Evolutionary conservation across 805 yeast species (phyloP).

Genomic region (Metschnikowia lunata): DNA sequence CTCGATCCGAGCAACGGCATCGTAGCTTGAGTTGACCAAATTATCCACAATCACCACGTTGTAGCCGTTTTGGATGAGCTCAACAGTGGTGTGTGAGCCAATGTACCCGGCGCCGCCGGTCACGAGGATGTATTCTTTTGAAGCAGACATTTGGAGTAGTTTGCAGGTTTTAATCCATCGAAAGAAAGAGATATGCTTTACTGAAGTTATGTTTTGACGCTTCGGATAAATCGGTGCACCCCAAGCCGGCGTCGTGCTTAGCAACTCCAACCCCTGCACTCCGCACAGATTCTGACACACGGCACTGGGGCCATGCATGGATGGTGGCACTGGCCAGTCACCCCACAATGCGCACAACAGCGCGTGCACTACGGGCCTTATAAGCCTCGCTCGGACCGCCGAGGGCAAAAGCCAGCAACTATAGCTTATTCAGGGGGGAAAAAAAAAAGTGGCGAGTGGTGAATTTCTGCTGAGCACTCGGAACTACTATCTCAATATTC

Average conservation of each 20-base stretch:
- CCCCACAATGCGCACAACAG: no score
- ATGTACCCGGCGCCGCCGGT: slow-evolving; percentile 89
- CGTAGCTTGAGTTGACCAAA: slow-evolving; percentile 60
- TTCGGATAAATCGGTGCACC: background rate
- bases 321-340: no score
- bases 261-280: background rate
- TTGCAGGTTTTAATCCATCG: background rate
- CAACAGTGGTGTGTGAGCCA: slow-evolving; percentile 76
- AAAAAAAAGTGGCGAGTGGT: no score
- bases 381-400: no score
- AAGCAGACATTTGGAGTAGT: slow-evolving; percentile 2
- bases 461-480: no score
- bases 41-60: slow-evolving; percentile 73
- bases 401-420: no score
- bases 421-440: no score
- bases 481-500: no score
- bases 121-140: slow-evolving; percentile 47
- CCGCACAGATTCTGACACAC: background rate
- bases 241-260: background rate
- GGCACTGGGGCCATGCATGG: background rate
- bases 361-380: no score
- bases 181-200: background rate
- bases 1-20: slow-evolving; percentile 61
- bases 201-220: background rate
- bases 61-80: slow-evolving; percentile 55